Percentiles rank a stretch among this genome's conserved stretches.
phyloP scores from a whole-genome alignment of 371 early-diverging fungal species.

The Mucor ambiguus region DNA sequence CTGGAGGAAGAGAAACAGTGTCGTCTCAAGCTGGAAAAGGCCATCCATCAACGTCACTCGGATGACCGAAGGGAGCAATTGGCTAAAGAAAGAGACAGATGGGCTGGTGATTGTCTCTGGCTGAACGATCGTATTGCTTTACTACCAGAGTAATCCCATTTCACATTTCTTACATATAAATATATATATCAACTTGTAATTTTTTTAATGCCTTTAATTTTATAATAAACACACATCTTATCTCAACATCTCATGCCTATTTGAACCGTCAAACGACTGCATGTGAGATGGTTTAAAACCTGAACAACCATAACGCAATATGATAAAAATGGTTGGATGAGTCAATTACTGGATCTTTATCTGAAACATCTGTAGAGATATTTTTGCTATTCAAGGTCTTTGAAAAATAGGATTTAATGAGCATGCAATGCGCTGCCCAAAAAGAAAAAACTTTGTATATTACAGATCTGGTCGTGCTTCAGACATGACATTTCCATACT shows the following conservation, averaged over 20 bases:
- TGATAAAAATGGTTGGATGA: too few species aligned
- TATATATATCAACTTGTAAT: not conserved
- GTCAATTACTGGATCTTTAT: not conserved
- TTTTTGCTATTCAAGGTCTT: too few species aligned
- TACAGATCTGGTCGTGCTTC: too few species aligned
- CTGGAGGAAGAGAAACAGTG: constrained; percentile 54
- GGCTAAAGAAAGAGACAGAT: constrained; percentile 36
- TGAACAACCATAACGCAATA: not conserved
- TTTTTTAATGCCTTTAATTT: not conserved
- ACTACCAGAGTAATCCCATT: constrained; percentile 26
- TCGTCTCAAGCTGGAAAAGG: constrained; percentile 32
- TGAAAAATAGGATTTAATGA: too few species aligned
- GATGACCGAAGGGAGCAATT: constrained; percentile 11
- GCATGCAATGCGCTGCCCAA: too few species aligned
- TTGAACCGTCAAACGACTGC: not conserved
- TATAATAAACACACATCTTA: not conserved
- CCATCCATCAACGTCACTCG: constrained; percentile 17
- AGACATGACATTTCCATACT: not conserved
- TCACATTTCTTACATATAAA: not conserved
- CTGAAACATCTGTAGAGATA: not conserved
- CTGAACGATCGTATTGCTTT: constrained; percentile 37
- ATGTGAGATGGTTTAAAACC: not conserved
- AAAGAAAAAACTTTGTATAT: too few species aligned
- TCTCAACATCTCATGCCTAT: not conserved
- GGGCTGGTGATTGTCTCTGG: constrained; percentile 43